Conservation (phyloP, 1,284 basidiomycete species). For the Trametes hirsuta region DNA sequence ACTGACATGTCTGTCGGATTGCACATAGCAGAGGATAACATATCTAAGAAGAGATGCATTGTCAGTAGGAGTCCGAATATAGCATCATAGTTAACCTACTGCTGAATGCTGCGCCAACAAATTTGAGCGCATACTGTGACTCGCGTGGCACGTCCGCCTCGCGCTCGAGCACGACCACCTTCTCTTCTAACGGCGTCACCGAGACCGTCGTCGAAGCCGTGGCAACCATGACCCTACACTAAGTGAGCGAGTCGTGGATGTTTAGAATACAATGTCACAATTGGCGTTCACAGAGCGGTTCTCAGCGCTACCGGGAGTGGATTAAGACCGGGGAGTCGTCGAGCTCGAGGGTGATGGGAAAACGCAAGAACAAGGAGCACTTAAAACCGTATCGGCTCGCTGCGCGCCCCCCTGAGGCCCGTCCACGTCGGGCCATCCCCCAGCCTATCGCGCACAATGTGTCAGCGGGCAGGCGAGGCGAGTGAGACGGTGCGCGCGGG, state of each 20-base stretch:
- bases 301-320: neutral
- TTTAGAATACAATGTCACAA: neutral
- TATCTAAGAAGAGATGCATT: constrained; percentile 29
- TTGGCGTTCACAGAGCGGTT: neutral
- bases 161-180: constrained; percentile 18
- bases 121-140: constrained; percentile 37
- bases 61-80: neutral
- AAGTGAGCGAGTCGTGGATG: neutral
- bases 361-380: neutral
- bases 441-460: constrained; percentile 1
- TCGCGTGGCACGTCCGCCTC: constrained; percentile 11
- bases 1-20: constrained; percentile 43
- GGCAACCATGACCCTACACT: constrained; percentile 6
- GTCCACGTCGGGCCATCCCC: neutral
- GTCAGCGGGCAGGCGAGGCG: neutral
- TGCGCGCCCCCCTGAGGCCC: neutral
- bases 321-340: too few relatives aligned
- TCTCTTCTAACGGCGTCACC: constrained; percentile 25
- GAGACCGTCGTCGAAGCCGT: constrained; percentile 18
- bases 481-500: neutral
- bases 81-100: constrained; percentile 22
- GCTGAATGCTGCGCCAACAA: constrained; percentile 36
- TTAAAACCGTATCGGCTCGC: neutral
- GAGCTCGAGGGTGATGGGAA: neutral
- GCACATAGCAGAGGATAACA: constrained; percentile 41